Evolutionary conservation across 768 basidiomycete species (phyloP).

Genomic region (Collybia sordida): DNA sequence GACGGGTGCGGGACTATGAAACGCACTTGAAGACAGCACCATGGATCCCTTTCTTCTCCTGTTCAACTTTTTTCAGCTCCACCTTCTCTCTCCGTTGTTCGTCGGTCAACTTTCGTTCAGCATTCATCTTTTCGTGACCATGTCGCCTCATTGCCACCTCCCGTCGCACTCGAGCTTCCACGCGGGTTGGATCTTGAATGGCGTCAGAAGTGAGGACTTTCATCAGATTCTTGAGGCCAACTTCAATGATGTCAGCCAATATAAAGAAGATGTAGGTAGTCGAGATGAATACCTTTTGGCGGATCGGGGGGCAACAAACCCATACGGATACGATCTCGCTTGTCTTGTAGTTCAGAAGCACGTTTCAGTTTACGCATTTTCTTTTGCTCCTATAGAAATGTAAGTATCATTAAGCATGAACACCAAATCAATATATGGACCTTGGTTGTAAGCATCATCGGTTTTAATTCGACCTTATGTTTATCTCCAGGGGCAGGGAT

Average conservation of each 20-base stretch:
- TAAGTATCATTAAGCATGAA: background rate
- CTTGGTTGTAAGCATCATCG: constrained; percentile 92
- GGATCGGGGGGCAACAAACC: constrained; percentile 93
- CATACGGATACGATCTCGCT: constrained; percentile 93
- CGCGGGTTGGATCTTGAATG: constrained; percentile 95
- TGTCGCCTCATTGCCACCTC: constrained; percentile 92
- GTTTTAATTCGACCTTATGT: constrained; percentile 73
- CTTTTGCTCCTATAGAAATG: constrained; percentile 73
- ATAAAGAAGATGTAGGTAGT: constrained; percentile 1
- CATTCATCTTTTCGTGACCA: constrained; percentile 91
- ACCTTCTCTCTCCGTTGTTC: constrained; percentile 88
- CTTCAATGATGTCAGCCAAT: constrained; percentile 34
- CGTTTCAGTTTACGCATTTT: constrained; percentile 92
- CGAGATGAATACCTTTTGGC: constrained; percentile 71
- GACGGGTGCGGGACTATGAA: background rate
- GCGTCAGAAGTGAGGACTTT: constrained; percentile 96
- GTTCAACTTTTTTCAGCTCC: constrained; percentile 81
- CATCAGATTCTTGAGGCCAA: constrained; percentile 95
- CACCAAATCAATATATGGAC: constrained; percentile 27
- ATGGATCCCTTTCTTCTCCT: constrained; percentile 81
- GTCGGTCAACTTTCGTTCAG: constrained; percentile 87
- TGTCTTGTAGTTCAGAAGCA: constrained; percentile 89
- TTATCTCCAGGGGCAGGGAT: constrained; percentile 91
- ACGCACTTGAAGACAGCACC: constrained; percentile 92
- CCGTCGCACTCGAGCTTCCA: constrained; percentile 91